Evolutionary conservation across 2,329 filamentous ascomycete species (phyloP).

Genomic region (Fusarium clavum): DNA sequence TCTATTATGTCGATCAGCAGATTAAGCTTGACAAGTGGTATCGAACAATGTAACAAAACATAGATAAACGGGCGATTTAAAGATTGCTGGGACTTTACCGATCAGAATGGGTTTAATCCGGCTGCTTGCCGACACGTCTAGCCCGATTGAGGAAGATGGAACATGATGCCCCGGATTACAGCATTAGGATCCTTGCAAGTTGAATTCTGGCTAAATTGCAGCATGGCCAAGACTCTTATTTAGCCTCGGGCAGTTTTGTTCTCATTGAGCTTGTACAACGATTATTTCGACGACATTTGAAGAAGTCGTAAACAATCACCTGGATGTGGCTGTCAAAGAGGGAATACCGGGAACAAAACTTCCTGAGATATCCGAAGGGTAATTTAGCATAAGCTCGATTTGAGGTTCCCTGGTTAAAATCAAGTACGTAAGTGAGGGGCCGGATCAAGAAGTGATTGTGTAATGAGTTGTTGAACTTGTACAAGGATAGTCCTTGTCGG

Average conservation of each 20-base stretch:
- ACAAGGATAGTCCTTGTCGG: not conserved
- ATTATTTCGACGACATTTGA: not conserved
- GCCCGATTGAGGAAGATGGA: not conserved
- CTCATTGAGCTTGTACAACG: not conserved
- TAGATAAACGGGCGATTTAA: not conserved
- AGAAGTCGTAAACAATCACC: not conserved
- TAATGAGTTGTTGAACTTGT: not conserved
- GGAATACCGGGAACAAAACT: not conserved
- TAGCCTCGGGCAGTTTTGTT: not conserved
- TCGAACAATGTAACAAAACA: not conserved
- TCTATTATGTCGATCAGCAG: not conserved
- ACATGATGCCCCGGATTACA: slow-evolving; percentile 6
- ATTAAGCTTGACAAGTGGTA: not conserved
- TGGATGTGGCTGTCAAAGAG: not conserved
- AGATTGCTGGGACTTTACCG: not conserved
- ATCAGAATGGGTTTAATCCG: not conserved
- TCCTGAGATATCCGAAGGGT: not conserved
- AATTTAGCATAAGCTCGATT: not conserved
- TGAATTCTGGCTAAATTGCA: slow-evolving; percentile 1
- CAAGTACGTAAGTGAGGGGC: not conserved
- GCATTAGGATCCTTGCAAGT: not conserved
- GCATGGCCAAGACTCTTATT: not conserved
- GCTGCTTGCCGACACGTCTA: not conserved
- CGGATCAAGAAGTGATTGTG: not conserved
- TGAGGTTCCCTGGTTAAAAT: not conserved